Evolutionary conservation across 2,329 filamentous ascomycete genomes (phyloP).

Genomic region (Tolypocladium paradoxum): DNA sequence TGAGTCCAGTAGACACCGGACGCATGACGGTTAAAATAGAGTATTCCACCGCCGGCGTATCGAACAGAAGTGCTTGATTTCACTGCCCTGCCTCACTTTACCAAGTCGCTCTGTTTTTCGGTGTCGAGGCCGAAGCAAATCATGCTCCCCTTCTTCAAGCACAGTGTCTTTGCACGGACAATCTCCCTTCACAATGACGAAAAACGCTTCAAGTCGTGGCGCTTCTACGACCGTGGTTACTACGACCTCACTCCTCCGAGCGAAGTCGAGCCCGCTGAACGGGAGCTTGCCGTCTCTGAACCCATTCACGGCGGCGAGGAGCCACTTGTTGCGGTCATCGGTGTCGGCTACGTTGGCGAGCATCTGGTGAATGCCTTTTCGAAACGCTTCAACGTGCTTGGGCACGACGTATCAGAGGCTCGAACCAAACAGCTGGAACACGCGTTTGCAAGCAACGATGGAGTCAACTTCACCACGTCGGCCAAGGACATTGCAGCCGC

Average conservation of each 20-base stretch:
- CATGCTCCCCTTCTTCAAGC: neutral
- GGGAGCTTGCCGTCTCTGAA: constrained; percentile 1
- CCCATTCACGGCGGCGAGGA: constrained; percentile 4
- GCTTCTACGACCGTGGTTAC: constrained; percentile 11
- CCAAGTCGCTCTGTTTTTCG: too few species aligned
- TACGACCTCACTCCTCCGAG: constrained; percentile 24
- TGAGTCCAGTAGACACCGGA: too few species aligned
- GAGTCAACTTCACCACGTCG: constrained; percentile 26
- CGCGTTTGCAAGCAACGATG: constrained; percentile 14
- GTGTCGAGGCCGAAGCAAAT: neutral
- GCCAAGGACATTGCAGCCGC: constrained; percentile 26
- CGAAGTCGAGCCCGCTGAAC: constrained; percentile 10
- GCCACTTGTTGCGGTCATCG: constrained; percentile 35
- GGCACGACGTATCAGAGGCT: constrained; percentile 34
- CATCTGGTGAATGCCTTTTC: constrained; percentile 36
- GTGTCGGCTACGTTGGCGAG: constrained; percentile 41
- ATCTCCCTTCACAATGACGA: neutral
- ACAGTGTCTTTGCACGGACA: neutral
- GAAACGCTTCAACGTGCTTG: constrained; percentile 28
- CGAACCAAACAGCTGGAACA: constrained; percentile 24
- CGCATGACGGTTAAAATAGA: too few species aligned
- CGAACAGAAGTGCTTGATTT: too few species aligned
- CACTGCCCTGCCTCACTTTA: neutral
- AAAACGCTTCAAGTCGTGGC: neutral
- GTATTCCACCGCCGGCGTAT: too few species aligned